Evolutionary conservation across 441 rosid genomes (phyloP).

Genomic region (Codiaeum variegatum): DNA sequence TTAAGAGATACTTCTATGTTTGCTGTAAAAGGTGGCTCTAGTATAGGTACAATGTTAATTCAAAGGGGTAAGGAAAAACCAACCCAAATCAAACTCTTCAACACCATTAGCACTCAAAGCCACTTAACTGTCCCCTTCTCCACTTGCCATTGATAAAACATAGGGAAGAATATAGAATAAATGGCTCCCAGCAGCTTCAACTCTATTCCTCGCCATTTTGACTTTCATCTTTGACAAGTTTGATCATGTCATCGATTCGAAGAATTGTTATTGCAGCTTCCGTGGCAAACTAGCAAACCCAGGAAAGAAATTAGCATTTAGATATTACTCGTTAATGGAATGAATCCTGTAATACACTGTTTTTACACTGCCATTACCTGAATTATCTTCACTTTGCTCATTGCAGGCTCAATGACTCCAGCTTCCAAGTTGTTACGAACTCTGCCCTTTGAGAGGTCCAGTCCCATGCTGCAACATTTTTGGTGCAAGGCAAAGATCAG

Average conservation of each 20-base stretch:
- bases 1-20: not conserved
- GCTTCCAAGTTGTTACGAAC: constrained; percentile 94
- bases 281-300: constrained; percentile 75
- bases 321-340: not conserved
- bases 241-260: constrained; percentile 98
- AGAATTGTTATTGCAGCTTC: constrained; percentile 98
- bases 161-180: not conserved
- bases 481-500: not conserved
- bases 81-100: not conserved
- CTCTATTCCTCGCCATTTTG: constrained; percentile 51
- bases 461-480: constrained; percentile 74
- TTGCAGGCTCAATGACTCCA: constrained; percentile 95
- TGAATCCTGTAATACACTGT: not conserved
- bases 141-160: not conserved
- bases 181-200: not conserved
- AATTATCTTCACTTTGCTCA: constrained; percentile 99
- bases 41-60: not conserved
- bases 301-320: not conserved
- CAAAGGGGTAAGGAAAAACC: not conserved
- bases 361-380: constrained; percentile 47
- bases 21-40: constrained; percentile 1
- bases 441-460: constrained; percentile 77
- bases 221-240: constrained; percentile 86
- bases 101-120: not conserved
- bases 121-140: not conserved